Evolutionary conservation across 257 asterid genomes (phyloP), one percentile per base, ranked within the genome.

Genomic region (Fraxinus quadrangulata): DNA sequence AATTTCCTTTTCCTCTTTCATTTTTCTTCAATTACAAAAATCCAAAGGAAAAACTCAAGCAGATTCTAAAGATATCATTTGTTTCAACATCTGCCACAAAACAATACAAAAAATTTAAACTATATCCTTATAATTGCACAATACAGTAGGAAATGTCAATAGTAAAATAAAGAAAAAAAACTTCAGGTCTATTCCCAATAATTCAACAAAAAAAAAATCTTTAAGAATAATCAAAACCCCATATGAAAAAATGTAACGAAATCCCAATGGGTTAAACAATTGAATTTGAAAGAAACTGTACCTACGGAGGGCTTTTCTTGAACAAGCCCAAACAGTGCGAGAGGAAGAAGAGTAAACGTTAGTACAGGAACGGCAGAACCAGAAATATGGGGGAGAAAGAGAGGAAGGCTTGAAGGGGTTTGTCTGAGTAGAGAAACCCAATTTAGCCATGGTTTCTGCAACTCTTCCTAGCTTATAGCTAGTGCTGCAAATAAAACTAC

Each of bases 341-440:
- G 93, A 81, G 76, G 92, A 66, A 56, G 67, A 66, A 2, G 92
- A 81, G 81, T 42, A 83, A 47, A 84, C 63, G 33, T 80, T 87
- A 75, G 87, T 72, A 59, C 80, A 76, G 2, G 88, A 83, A 21
- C 87, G 89, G 85, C 90, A 88, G 61, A 87, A 81, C 91, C 90
- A 87, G 88, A 85, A 82, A 81, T 77, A 89, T 12, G 87, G 89
- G 45, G 92, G 91, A 75, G 76, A 65, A 72, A 85, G 78, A 21
- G 86, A 49, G 39, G 91, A 79, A 33, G 90, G 82, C 80, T 90
- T 79, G 30, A 90, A 87, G 78, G 90, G 84, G 45, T 88, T 66
- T 39, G 91, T 80, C 76, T 85, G 96, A 80, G 88, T 70, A 73
- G 90, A 84, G 84, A 92, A 90, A 42, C 95, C 96, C 99, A 89